Conservation (phyloP, 306 rosid genomes). For the Arachis stenosperma region DNA sequence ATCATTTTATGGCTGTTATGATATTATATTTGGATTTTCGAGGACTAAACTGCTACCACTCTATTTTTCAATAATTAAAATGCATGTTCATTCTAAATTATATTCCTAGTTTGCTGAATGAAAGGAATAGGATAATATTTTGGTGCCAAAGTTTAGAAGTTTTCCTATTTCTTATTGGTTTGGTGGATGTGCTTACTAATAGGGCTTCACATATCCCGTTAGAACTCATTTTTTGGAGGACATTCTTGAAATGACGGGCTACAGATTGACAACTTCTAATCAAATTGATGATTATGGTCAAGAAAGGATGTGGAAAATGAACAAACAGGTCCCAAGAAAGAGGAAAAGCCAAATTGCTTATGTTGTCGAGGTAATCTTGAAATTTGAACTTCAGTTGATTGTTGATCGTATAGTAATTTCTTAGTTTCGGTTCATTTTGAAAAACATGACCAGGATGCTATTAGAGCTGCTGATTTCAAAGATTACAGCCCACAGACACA, state of each 20-base stretch:
- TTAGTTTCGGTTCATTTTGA: constrained; percentile 24
- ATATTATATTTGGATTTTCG: too few relatives aligned
- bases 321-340: constrained; percentile 91
- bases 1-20: too few relatives aligned
- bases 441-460: constrained; percentile 72
- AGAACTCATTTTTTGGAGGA: constrained; percentile 83
- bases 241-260: constrained; percentile 82
- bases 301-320: constrained; percentile 88
- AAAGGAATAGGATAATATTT: constrained; percentile 16
- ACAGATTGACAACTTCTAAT: constrained; percentile 74
- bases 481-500: constrained; percentile 72
- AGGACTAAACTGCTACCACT: too few relatives aligned
- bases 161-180: constrained; percentile 33
- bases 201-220: constrained; percentile 91
- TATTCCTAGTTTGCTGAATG: constrained; percentile 17
- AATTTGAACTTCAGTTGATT: constrained; percentile 32
- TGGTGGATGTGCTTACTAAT: constrained; percentile 36
- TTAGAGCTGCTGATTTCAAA: constrained; percentile 72
- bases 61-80: too few relatives aligned
- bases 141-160: constrained; percentile 31
- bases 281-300: constrained; percentile 97
- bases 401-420: constrained; percentile 22
- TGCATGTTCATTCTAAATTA: background rate
- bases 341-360: constrained; percentile 97
- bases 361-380: constrained; percentile 69